Base-by-base conservation (phyloP, 306 rosid genomes). In the Adenanthera pavonina region DNA sequence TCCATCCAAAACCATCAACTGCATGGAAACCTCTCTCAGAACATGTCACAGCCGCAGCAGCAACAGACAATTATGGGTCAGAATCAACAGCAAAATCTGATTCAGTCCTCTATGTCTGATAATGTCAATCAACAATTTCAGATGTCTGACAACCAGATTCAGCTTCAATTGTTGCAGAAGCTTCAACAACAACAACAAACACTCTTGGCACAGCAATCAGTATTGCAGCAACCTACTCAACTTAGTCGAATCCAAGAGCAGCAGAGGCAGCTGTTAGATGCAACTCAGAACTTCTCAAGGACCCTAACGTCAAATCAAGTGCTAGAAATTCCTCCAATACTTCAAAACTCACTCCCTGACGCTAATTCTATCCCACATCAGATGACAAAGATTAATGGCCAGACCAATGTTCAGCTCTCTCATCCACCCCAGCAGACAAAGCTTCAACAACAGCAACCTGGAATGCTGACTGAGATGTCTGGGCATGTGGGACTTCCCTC, bases 81-180 rank as follows among this genome's bases (percentile, higher is more conserved):
- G 69, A 88, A 72, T 84, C 97, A 89, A 76, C 97, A 84, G 78
- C 96, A 89, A 84, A 90, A 70, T 79, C 15, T 83, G 84, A 83
- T 82, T 56, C 95, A 86, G 10, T 25, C 91, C 13, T 80, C 89
- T 17, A 76, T 83, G 49, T 87, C 92, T 9, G 97, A 93, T 73
- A 95, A 89, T 78, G 79, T 82, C 34, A 88, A 84, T 78, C 97
- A 84, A 84, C 97, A 89, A 64, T 82, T 90, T 5, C 97, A 83
- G 59, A 79, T 92, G 80, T 88, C 98, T 6, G 99, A 95, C 30
- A 89, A 78, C 81, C 97, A 90, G 82, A 72, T 90, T 80, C 94
- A 89, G 69, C 62, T 88, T 83, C 97, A 89, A 68, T 86, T 95
- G 74, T 75, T 95, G 60, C 97, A 93, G 77, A 92, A 90, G 90